Evolutionary conservation across 768 basidiomycete genomes (phyloP).

Genomic region (Russula abietina): DNA sequence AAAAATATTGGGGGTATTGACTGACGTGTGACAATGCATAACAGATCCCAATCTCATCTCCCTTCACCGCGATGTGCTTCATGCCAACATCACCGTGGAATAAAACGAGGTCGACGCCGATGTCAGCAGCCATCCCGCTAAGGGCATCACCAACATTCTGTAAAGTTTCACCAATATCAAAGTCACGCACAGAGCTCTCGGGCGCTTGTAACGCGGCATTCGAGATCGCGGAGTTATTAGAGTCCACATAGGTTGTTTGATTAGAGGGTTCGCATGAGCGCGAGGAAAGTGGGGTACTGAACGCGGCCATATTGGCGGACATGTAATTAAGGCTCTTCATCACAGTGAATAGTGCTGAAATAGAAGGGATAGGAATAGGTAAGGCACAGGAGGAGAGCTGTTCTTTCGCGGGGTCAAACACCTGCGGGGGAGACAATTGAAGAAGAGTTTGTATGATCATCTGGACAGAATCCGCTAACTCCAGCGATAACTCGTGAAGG

Average conservation of each 20-base stretch:
- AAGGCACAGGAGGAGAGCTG: constrained; percentile 87
- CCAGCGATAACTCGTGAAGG: constrained; percentile 69
- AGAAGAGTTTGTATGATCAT: constrained; percentile 87
- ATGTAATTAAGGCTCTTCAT: constrained; percentile 95
- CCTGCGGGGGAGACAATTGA: constrained; percentile 82
- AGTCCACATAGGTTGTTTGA: constrained; percentile 4
- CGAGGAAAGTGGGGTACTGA: constrained; percentile 31
- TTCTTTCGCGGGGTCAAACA: constrained; percentile 89
- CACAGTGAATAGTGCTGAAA: constrained; percentile 82
- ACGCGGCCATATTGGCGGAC: constrained; percentile 71
- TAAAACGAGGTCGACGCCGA: constrained; percentile 84
- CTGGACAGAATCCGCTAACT: constrained; percentile 88
- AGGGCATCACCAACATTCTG: constrained; percentile 86
- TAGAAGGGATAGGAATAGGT: constrained; percentile 78
- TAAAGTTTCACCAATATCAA: constrained; percentile 87
- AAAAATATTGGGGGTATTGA: constrained; percentile 22
- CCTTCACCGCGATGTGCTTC: constrained; percentile 79
- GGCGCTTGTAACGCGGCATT: constrained; percentile 14
- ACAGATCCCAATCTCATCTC: constrained; percentile 77
- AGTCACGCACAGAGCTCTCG: constrained; percentile 41
- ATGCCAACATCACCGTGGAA: constrained; percentile 86
- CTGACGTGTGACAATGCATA: constrained; percentile 83
- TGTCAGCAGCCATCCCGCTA: constrained; percentile 75
- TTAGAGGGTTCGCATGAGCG: constrained; percentile 12
- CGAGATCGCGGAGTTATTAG: constrained; percentile 3